Percentiles rank a stretch among this genome's conserved stretches.
These are phyloP conservation scores for Euphorbia pulcherrima DNA, from an alignment of 345 rosid species.

Conservation along the genomic window DNA sequence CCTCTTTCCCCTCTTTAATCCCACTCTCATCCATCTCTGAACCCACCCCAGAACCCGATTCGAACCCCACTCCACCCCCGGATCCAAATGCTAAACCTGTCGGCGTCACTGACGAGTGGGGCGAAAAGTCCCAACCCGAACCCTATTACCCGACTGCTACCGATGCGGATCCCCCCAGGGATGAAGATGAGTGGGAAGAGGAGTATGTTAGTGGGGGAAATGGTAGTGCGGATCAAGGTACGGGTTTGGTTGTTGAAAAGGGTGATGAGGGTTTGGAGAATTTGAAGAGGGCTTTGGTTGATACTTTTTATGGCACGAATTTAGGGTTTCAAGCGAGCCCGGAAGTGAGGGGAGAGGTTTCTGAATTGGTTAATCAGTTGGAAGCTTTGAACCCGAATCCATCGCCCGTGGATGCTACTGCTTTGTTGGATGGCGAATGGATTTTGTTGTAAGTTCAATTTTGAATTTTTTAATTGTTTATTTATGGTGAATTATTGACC, in stretches of 20 bases:
- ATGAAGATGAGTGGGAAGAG: slow-evolving; percentile 85
- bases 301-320: slow-evolving; percentile 74
- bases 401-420: slow-evolving; percentile 60
- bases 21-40: slow-evolving; percentile 19
- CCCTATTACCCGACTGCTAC: slow-evolving; percentile 38
- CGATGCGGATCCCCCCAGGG: slow-evolving; percentile 69
- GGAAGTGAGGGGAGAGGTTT: slow-evolving; percentile 75
- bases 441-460: slow-evolving; percentile 67
- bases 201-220: slow-evolving; percentile 35
- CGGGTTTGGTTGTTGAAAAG: slow-evolving; percentile 13
- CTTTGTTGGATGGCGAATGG: slow-evolving; percentile 84
- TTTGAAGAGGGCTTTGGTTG: slow-evolving; percentile 76
- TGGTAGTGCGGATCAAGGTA: slow-evolving; percentile 29
- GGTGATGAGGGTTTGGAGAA: slow-evolving; percentile 40
- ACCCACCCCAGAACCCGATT: slow-evolving; percentile 23
- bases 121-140: slow-evolving; percentile 49
- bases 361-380: slow-evolving; percentile 82
- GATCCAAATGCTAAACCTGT: slow-evolving; percentile 7
- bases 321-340: slow-evolving; percentile 68
- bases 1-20: slow-evolving; percentile 13
- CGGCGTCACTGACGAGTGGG: slow-evolving; percentile 74
- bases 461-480: background rate
- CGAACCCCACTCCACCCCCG: slow-evolving; percentile 14
- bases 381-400: slow-evolving; percentile 74
- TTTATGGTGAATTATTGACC: background rate